Percentiles rank a stretch among this genome's conserved stretches.
phyloP scores from a whole-genome alignment of 345 rosid genomes.

The Gossypium stocksii region DNA sequence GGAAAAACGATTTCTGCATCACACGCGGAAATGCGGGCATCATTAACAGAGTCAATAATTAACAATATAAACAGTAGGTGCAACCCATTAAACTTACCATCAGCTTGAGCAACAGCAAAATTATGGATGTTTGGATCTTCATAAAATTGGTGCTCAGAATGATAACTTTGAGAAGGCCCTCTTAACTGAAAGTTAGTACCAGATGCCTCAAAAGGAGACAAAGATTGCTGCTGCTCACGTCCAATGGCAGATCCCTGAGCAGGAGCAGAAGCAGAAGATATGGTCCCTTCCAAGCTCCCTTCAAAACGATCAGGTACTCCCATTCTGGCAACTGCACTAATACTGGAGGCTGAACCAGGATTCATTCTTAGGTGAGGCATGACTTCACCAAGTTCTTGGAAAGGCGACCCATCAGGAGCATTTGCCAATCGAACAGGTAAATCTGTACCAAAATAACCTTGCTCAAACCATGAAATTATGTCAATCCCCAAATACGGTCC shows the following conservation, averaged over 20 bases:
- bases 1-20: slow-evolving; percentile 46
- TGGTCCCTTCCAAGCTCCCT: neutral
- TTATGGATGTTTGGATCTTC: slow-evolving; percentile 29
- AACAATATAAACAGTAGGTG: slow-evolving; percentile 19
- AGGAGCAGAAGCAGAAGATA: slow-evolving; percentile 7
- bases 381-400: slow-evolving; percentile 57
- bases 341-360: slow-evolving; percentile 2
- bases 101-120: slow-evolving; percentile 36
- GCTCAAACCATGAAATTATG: slow-evolving; percentile 82
- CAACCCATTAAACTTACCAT: slow-evolving; percentile 31
- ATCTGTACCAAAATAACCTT: slow-evolving; percentile 85
- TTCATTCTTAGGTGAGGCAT: slow-evolving; percentile 52
- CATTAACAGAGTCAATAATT: neutral
- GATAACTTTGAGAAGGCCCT: slow-evolving; percentile 14
- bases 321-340: slow-evolving; percentile 3
- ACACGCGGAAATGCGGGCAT: slow-evolving; percentile 8
- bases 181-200: slow-evolving; percentile 17
- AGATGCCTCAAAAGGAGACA: slow-evolving; percentile 21
- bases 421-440: slow-evolving; percentile 68
- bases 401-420: slow-evolving; percentile 71
- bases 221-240: slow-evolving; percentile 19
- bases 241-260: slow-evolving; percentile 12
- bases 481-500: slow-evolving; percentile 82
- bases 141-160: slow-evolving; percentile 15
- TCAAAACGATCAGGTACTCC: slow-evolving; percentile 20